A percentile compares a stretch with the other conserved stretches of the same genome.
phyloP scores from a whole-genome alignment of 2,329 filamentous ascomycete genomes.

The Aspergillus flavus region DNA sequence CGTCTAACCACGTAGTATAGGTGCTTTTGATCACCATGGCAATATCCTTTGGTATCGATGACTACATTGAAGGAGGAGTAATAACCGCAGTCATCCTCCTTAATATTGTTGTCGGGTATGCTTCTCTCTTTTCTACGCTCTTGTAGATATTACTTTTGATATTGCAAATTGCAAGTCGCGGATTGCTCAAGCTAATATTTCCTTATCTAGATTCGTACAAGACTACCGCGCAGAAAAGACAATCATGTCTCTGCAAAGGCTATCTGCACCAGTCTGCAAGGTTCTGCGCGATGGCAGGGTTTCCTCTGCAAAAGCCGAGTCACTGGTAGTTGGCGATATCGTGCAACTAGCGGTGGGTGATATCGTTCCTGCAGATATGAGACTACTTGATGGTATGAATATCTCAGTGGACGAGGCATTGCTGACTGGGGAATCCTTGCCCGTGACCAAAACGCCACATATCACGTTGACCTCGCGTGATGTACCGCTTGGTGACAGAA shows the following conservation, averaged over 20 bases:
- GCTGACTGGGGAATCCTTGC: conserved; percentile 63
- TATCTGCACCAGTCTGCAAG: conserved; percentile 59
- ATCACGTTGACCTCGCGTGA: conserved; percentile 29
- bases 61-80: conserved; percentile 62
- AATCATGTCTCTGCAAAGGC: conserved; percentile 58
- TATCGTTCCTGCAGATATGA: conserved; percentile 61
- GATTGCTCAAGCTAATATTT: neutral
- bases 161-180: neutral
- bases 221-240: conserved; percentile 64
- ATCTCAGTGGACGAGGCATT: conserved; percentile 71
- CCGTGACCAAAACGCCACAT: conserved; percentile 56
- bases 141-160: neutral
- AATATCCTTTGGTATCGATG: conserved; percentile 57
- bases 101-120: conserved; percentile 58
- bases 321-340: conserved; percentile 64
- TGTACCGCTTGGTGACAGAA: conserved; percentile 55
- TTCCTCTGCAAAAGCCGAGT: conserved; percentile 54
- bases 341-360: conserved; percentile 57
- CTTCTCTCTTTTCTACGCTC: neutral
- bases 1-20: conserved; percentile 42
- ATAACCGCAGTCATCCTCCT: conserved; percentile 61
- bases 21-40: conserved; percentile 76
- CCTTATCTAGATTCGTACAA: conserved; percentile 52
- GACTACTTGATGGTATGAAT: conserved; percentile 64
- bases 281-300: conserved; percentile 60